These are phyloP conservation scores for Tinospora cordifolia DNA, from an alignment of 164 flowering plant genomes.

Conservation along the genomic window DNA sequence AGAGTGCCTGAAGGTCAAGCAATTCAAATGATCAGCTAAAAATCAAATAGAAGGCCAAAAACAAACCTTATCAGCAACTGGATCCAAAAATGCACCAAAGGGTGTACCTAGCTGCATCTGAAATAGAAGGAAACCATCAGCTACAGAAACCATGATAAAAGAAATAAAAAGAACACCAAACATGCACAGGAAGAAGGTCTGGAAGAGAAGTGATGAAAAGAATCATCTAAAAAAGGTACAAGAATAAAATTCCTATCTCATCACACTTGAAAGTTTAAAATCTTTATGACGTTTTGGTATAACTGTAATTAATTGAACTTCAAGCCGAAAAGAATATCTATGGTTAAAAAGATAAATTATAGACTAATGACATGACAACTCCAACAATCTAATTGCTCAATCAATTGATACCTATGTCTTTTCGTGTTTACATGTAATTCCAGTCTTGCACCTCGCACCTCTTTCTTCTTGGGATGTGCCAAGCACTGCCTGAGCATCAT, in stretches of 20 bases:
- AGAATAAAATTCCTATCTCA: background rate
- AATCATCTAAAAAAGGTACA: background rate
- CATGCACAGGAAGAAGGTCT: background rate
- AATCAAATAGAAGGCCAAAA: background rate
- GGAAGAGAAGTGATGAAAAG: no score
- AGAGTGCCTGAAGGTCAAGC: background rate
- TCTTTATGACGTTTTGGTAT: background rate
- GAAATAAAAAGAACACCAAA: background rate
- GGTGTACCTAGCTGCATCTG: slow-evolving; percentile 79
- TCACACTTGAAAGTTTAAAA: no score
- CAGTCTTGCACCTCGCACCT: no score
- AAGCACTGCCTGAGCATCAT: no score
- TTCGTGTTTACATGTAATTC: no score
- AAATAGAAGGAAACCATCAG: slow-evolving; percentile 14
- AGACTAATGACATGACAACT: no score
- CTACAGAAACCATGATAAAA: background rate
- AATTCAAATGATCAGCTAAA: background rate
- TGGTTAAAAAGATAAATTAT: no score
- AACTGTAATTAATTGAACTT: background rate
- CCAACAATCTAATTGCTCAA: no score
- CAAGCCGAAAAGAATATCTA: no score
- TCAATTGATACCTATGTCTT: no score
- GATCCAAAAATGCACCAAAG: slow-evolving; percentile 98
- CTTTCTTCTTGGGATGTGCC: no score
- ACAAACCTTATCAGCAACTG: slow-evolving; percentile 78